These are phyloP conservation scores for Gynandropsis gynandra DNA, from an alignment of 345 rosid species.

Conservation along the genomic window DNA sequence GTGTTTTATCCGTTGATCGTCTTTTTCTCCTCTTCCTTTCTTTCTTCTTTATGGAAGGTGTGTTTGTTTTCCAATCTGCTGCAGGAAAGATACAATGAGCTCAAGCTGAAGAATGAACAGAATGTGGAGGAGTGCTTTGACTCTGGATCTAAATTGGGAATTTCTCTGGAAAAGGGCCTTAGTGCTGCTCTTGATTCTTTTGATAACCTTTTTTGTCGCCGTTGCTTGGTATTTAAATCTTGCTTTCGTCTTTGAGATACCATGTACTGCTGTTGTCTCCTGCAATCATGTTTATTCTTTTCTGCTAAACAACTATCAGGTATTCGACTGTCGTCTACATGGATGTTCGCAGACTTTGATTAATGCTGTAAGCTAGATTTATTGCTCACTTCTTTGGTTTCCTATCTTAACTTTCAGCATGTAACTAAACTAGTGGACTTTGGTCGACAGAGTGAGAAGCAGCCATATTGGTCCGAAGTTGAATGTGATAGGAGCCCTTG, in stretches of 20 bases:
- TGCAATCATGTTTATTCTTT: constrained; percentile 10
- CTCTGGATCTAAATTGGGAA: constrained; percentile 43
- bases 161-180: constrained; percentile 71
- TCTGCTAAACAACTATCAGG: constrained; percentile 40
- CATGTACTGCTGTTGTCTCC: constrained; percentile 2
- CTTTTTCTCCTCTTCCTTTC: constrained; percentile 14
- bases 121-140: constrained; percentile 35
- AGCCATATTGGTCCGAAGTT: constrained; percentile 63
- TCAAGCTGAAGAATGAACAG: constrained; percentile 49
- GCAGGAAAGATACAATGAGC: constrained; percentile 70
- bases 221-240: constrained; percentile 66
- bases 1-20: constrained; percentile 2
- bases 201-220: constrained; percentile 98
- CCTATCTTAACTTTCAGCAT: constrained; percentile 13
- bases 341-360: constrained; percentile 91
- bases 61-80: constrained; percentile 24
- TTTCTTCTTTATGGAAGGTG: constrained; percentile 15
- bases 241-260: constrained; percentile 17
- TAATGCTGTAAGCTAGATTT: constrained; percentile 58
- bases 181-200: constrained; percentile 92
- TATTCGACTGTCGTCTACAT: constrained; percentile 97
- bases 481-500: constrained; percentile 88
- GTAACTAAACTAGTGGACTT: constrained; percentile 23
- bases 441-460: constrained; percentile 79
- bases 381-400: constrained; percentile 13